Evolutionary conservation across 257 asterid genomes (phyloP).

Genomic region (Fraxinus americana): DNA sequence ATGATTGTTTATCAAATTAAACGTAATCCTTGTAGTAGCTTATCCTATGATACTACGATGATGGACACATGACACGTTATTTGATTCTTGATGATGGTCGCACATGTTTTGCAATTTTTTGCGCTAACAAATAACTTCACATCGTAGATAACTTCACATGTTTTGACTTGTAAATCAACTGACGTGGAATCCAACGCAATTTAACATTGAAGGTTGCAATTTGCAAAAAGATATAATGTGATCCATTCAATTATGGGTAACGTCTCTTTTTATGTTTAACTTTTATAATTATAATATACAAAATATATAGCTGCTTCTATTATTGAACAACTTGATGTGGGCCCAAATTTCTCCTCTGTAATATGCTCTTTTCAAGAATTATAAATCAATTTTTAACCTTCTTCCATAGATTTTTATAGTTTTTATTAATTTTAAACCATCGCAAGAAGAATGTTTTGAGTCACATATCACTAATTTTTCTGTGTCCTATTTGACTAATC

Average conservation of each 20-base stretch:
- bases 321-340: not conserved
- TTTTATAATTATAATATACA: not conserved
- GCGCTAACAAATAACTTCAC: not conserved
- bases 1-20: too few relatives aligned
- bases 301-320: not conserved
- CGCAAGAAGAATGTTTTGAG: not conserved
- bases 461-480: not conserved
- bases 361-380: not conserved
- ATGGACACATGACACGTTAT: too few relatives aligned
- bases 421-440: too few relatives aligned
- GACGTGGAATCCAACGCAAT: slow-evolving; percentile 1
- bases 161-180: not conserved
- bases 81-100: too few relatives aligned
- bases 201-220: not conserved
- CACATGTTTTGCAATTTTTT: too few relatives aligned
- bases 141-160: too few relatives aligned
- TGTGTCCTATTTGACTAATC: too few relatives aligned
- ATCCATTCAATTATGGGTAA: not conserved
- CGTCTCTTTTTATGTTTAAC: not conserved
- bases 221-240: not conserved
- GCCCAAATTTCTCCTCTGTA: not conserved
- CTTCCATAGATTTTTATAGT: too few relatives aligned
- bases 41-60: too few relatives aligned
- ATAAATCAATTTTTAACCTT: too few relatives aligned
- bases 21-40: too few relatives aligned